A percentile compares a stretch with the other conserved stretches of the same genome.
Evolutionary conservation across 805 yeast genomes (phyloP).

Genomic region (Candida ortonii): DNA sequence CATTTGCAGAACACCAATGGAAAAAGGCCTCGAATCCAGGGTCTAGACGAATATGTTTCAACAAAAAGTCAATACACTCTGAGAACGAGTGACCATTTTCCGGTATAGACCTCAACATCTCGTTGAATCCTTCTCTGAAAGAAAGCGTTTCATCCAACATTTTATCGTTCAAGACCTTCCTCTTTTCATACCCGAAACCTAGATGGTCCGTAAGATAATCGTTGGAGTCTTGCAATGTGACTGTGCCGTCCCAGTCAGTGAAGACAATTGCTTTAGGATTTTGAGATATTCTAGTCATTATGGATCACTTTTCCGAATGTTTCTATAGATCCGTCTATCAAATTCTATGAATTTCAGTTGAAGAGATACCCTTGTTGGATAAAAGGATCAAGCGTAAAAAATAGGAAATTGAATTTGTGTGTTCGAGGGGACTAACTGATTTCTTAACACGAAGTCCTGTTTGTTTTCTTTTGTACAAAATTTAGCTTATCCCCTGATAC

Average conservation of each 20-base stretch:
- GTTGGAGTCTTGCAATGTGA: conserved; percentile 91
- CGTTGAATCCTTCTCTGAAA: conserved; percentile 79
- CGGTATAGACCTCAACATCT: conserved; percentile 83
- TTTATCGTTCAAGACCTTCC: conserved; percentile 66
- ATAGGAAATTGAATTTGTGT: no score
- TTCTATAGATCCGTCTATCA: no score
- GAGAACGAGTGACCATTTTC: conserved; percentile 44
- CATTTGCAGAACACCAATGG: conserved; percentile 68
- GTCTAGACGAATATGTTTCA: conserved; percentile 70
- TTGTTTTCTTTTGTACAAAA: no score
- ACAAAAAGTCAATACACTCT: conserved; percentile 71
- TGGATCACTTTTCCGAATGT: no score
- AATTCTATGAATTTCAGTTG: no score
- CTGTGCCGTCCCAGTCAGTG: conserved; percentile 98
- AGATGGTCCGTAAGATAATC: conserved; percentile 84
- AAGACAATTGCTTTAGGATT: conserved; percentile 72
- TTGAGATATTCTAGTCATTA: no score
- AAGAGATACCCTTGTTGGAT: no score
- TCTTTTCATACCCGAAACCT: conserved; percentile 75
- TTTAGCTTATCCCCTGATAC: no score
- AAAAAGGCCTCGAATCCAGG: conserved; percentile 86
- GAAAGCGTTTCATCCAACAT: conserved; percentile 65
- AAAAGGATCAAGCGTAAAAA: no score
- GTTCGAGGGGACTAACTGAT: no score
- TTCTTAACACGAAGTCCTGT: no score